Conservation (phyloP, 768 basidiomycete genomes). For the Pisolithus tinctorius region DNA sequence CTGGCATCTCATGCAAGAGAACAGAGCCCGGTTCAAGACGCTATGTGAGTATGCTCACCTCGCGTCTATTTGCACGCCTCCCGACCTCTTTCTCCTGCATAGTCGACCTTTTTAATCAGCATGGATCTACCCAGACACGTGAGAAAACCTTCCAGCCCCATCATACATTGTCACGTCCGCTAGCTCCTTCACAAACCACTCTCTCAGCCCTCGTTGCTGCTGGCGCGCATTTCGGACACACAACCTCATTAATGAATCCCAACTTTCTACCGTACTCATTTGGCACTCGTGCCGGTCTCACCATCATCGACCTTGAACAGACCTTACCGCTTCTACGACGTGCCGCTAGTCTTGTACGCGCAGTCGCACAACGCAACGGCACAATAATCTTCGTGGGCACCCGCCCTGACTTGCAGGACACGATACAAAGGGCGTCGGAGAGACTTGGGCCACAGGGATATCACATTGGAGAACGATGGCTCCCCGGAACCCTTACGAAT, state of each 20-base stretch:
- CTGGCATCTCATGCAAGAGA: conserved; percentile 58
- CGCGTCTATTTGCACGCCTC: conserved; percentile 1
- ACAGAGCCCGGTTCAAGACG: conserved; percentile 47
- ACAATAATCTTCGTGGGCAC: conserved; percentile 89
- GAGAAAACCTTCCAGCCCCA: conserved; percentile 69
- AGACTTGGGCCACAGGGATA: conserved; percentile 77
- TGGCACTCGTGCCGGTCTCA: conserved; percentile 82
- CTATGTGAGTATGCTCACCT: conserved; percentile 40
- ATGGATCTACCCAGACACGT: conserved; percentile 73
- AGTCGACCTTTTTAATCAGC: conserved; percentile 59
- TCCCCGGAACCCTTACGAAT: conserved; percentile 94
- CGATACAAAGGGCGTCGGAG: conserved; percentile 72
- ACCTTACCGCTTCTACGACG: conserved; percentile 88
- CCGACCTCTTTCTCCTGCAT: conserved; percentile 8
- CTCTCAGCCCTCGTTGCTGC: conserved; percentile 87
- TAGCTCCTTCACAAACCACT: conserved; percentile 55
- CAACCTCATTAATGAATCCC: conserved; percentile 76
- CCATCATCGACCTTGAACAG: conserved; percentile 91
- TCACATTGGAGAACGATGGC: conserved; percentile 84
- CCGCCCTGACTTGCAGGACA: conserved; percentile 65
- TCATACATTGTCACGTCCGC: conserved; percentile 59
- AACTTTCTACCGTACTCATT: conserved; percentile 91
- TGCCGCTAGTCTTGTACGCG: conserved; percentile 81
- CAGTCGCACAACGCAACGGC: conserved; percentile 75
- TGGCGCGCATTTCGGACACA: conserved; percentile 92